These are phyloP conservation scores for Cladosporium austrohemisphaericum DNA, from an alignment of 2,329 filamentous ascomycete genomes.

Conservation along the genomic window DNA sequence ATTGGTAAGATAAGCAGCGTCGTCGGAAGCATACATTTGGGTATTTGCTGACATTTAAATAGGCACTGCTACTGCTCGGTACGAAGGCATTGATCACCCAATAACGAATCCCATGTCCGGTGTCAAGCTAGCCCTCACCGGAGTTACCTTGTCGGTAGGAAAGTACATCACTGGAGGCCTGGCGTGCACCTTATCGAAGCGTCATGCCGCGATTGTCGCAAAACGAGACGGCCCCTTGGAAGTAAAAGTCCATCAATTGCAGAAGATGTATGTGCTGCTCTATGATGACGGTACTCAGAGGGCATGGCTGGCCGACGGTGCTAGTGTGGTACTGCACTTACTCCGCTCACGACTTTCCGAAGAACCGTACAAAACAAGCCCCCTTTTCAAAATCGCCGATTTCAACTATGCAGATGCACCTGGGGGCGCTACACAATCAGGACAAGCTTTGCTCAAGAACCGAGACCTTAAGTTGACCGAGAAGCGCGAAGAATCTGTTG, in stretches of 20 bases:
- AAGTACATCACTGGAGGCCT: background rate
- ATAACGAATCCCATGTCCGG: background rate
- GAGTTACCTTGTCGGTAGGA: background rate
- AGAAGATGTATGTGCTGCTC: background rate
- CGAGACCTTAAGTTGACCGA: background rate
- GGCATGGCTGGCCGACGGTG: background rate
- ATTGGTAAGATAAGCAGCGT: background rate
- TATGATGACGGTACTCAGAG: background rate
- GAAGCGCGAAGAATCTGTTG: background rate
- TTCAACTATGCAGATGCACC: background rate
- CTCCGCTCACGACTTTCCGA: background rate
- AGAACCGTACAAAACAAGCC: background rate
- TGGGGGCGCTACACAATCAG: background rate
- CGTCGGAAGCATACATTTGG: background rate
- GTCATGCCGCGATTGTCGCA: background rate
- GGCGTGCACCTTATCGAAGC: background rate
- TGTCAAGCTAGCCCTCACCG: background rate
- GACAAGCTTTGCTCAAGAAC: background rate
- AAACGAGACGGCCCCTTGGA: background rate
- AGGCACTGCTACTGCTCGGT: background rate
- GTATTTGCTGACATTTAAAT: background rate
- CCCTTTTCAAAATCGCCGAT: background rate
- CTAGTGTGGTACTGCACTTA: background rate
- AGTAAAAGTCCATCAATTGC: background rate
- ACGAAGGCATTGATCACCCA: background rate